Evolutionary conservation across 371 early-diverging fungal genomes (phyloP), one percentile per base, ranked within the genome.

Genomic region (Lichtheimia hyalospora): DNA sequence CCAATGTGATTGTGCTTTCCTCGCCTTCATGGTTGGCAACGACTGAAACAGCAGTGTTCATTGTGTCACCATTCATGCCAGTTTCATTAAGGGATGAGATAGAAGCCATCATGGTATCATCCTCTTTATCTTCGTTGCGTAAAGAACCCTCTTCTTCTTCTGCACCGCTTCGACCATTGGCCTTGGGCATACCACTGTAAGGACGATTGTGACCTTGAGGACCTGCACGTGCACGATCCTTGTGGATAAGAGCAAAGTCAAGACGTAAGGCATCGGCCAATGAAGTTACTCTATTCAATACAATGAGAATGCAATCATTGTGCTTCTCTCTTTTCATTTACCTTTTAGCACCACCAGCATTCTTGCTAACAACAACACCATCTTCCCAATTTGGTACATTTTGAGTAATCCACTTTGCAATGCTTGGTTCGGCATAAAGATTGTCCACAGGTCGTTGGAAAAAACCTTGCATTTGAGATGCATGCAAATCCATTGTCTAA

Each of bases 341-440:
- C 94, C 96, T 87, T 81, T 96, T 96, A 65, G 96, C 94, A 40
- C 96, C 97, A 57, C 98, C 98, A n/a, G 98, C 95, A 73, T 98
- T 96, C 83, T 96, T 96, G 64, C 91, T 88, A 25, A 98, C 94
- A 21, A 96, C 91, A 12, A 96, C 96, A 58, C 89, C 93, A 50
- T 85, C 77, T 61, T 79, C 67, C 76, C 90, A 88, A 55, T 92
- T 85, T 25, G 89, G 83, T 28, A 92, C 88, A 64, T 85, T 73
- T 57, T 91, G 91, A n/a, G 74, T 75, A 60, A 98, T 93, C 91
- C 93, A 97, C 67, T 90, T 87, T 54, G 90, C 89, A 59, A 96
- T 87, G 23, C 86, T 85, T 39, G 99, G 98, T 71, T 96, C 96
- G 39, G 97, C 96, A 54, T 91, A 89, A 52, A 98, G 82, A 68